Conservation (phyloP, 2,329 filamentous ascomycete species). For the Epichloe typhina region DNA sequence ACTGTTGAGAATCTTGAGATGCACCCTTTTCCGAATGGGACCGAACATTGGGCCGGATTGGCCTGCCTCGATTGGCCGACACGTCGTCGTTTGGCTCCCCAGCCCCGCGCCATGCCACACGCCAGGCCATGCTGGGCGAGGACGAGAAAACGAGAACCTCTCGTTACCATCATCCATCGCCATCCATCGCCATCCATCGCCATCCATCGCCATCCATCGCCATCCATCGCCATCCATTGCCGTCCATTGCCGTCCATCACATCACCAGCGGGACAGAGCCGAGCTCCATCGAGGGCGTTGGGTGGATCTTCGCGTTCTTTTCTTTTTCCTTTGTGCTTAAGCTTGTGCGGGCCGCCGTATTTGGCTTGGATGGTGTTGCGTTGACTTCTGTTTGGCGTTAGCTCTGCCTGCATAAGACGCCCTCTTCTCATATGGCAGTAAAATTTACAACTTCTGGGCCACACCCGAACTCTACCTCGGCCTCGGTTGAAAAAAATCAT, state of each 20-base stretch:
- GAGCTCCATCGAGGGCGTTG: background rate
- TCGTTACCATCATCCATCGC: background rate
- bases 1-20: too few species aligned
- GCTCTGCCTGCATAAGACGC: background rate
- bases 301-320: background rate
- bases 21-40: background rate
- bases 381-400: background rate
- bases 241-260: background rate
- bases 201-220: background rate
- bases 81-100: background rate
- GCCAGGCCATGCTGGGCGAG: background rate
- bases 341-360: background rate
- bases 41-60: background rate
- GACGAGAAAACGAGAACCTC: background rate
- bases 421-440: background rate
- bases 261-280: background rate
- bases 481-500: background rate
- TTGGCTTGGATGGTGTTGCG: background rate
- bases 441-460: too few species aligned
- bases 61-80: background rate
- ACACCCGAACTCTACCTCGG: background rate
- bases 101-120: background rate
- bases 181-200: background rate
- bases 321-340: background rate
- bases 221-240: background rate